Conservation (phyloP, 2,329 filamentous ascomycete genomes). For the Parafenestella ontariensis region DNA sequence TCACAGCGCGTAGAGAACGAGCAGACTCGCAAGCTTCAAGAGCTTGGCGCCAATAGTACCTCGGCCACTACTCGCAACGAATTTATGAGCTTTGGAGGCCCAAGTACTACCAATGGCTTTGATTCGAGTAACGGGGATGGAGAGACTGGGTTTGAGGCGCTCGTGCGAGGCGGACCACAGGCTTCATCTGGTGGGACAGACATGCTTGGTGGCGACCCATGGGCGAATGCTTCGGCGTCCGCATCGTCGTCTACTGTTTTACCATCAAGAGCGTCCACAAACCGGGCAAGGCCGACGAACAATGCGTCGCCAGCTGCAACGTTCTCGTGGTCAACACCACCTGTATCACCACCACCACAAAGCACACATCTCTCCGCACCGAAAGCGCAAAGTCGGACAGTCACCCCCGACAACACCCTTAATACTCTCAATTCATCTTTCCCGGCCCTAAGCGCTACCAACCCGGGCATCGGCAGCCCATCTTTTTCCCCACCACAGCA, state of each 20-base stretch:
- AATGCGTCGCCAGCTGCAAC: conserved; percentile 45
- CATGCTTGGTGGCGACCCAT: conserved; percentile 53
- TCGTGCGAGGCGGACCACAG: conserved; percentile 79
- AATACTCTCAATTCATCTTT: conserved; percentile 48
- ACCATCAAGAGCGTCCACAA: conserved; percentile 38
- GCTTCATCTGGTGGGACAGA: conserved; percentile 46
- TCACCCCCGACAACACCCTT: conserved; percentile 61
- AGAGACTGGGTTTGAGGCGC: conserved; percentile 81
- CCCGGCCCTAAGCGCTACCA: conserved; percentile 44
- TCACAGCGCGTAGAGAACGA: conserved; percentile 85
- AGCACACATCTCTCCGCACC: conserved; percentile 31
- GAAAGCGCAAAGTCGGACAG: conserved; percentile 50
- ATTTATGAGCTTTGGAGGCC: conserved; percentile 72
- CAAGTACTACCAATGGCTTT: conserved; percentile 61
- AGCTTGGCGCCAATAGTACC: conserved; percentile 70
- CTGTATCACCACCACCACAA: conserved; percentile 43
- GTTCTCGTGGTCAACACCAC: conserved; percentile 56
- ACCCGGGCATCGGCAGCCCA: conserved; percentile 42
- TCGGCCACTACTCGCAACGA: conserved; percentile 66
- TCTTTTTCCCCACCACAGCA: conserved; percentile 50
- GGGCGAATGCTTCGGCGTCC: conserved; percentile 48
- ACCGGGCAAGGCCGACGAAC: conserved; percentile 32
- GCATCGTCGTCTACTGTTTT: conserved; percentile 39
- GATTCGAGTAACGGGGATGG: conserved; percentile 63
- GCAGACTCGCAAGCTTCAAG: conserved; percentile 86